phyloP scores from a whole-genome alignment of 2,329 filamentous ascomycete species.

The Diplodia intermedia region DNA sequence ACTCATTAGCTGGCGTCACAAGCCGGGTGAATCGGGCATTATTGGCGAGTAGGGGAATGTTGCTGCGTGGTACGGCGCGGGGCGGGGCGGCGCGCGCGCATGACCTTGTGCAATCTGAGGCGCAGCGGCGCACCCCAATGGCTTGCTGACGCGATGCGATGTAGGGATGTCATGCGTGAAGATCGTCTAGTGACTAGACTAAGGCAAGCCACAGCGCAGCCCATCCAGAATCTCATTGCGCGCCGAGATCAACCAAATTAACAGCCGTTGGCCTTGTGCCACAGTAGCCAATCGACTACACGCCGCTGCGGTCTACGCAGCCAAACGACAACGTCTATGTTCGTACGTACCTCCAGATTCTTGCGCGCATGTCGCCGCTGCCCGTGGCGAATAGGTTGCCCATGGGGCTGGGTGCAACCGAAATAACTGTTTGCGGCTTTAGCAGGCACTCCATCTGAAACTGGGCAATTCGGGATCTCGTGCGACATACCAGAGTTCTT shows the following conservation, averaged over 20 bases:
- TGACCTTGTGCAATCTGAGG: slow-evolving; percentile 21
- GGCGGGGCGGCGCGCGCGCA: slow-evolving; percentile 21
- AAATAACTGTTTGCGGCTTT: slow-evolving; percentile 71
- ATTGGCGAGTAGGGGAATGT: slow-evolving; percentile 20
- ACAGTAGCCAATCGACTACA: neutral
- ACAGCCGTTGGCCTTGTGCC: neutral
- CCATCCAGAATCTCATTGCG: slow-evolving; percentile 19
- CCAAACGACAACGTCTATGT: neutral
- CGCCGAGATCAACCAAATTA: slow-evolving; percentile 17
- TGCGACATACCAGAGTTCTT: slow-evolving; percentile 79
- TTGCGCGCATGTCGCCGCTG: slow-evolving; percentile 95
- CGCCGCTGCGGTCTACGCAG: neutral
- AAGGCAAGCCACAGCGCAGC: slow-evolving; percentile 25
- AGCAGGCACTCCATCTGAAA: slow-evolving; percentile 15
- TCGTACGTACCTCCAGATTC: slow-evolving; percentile 84
- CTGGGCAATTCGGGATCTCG: neutral
- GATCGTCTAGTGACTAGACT: slow-evolving; percentile 28
- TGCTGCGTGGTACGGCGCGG: slow-evolving; percentile 8
- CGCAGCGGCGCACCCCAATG: slow-evolving; percentile 14
- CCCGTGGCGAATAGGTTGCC: slow-evolving; percentile 93
- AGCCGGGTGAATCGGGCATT: slow-evolving; percentile 9
- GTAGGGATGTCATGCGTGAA: slow-evolving; percentile 27
- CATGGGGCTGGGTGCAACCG: slow-evolving; percentile 89
- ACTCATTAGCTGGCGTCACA: neutral
- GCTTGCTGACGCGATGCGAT: slow-evolving; percentile 23